These are phyloP conservation scores for Wickerhamiella alocasiicola DNA, from an alignment of 805 yeast species.

Conservation along the genomic window DNA sequence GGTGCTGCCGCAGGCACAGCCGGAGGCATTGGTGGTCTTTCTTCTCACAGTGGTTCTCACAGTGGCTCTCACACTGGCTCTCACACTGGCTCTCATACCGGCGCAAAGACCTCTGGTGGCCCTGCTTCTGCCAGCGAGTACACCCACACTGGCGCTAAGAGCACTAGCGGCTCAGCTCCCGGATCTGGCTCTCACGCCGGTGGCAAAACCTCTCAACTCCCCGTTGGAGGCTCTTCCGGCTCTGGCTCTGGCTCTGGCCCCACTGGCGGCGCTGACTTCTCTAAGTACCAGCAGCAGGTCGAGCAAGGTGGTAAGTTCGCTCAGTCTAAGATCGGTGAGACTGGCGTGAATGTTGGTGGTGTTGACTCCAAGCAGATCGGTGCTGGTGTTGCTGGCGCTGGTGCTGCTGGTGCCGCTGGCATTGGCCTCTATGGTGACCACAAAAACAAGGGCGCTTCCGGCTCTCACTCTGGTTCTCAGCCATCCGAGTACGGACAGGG, in stretches of 20 bases:
- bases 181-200: background rate
- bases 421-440: slow-evolving; percentile 11
- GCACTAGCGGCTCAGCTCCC: background rate
- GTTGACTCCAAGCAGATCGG: slow-evolving; percentile 12
- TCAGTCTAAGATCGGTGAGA: background rate
- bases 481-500: too few species aligned
- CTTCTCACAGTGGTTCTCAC: slow-evolving; percentile 7
- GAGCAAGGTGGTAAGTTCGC: slow-evolving; percentile 3
- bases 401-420: slow-evolving; percentile 8
- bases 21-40: slow-evolving; percentile 2
- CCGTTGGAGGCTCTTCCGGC: slow-evolving; percentile 6
- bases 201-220: too few species aligned
- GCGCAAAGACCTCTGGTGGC: slow-evolving; percentile 2
- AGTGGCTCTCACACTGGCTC: slow-evolving; percentile 12
- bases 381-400: slow-evolving; percentile 14
- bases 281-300: background rate
- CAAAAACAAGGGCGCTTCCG: background rate
- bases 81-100: slow-evolving; percentile 12
- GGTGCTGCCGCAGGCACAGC: slow-evolving; percentile 1
- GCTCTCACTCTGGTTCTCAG: slow-evolving; percentile 1
- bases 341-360: slow-evolving; percentile 6
- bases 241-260: slow-evolving; percentile 9
- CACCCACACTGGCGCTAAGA: slow-evolving; percentile 4
- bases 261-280: slow-evolving; percentile 6
- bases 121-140: too few species aligned